Evolutionary conservation across 306 rosid genomes (phyloP), one percentile per base, ranked within the genome.

Genomic region (Vachellia collinsii): DNA sequence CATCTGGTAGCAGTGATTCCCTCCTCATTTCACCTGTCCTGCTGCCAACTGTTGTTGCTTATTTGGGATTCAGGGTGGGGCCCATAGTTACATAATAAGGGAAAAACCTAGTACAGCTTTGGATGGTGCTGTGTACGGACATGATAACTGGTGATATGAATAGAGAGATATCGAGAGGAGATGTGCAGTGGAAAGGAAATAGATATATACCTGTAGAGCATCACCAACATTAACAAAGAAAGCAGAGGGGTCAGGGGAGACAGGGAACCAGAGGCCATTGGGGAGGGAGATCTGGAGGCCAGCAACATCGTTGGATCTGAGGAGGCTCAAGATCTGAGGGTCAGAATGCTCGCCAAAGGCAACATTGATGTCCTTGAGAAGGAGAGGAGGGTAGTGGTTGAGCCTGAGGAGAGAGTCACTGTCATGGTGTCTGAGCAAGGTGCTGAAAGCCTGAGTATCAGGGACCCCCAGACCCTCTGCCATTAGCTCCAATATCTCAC

Each of bases 341-440:
- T 94, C 98, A 78, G 93, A 85, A 83, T 94, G 98, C 86, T 85
- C 98, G 10, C 97, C 98, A 63, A 93, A 87, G 1, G 93, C 98
- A 59, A 91, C 81, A 44, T 66, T 84, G 77, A 23, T 61, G 69
- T 80, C 59, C 6, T 5, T 11, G 53, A 56, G 62, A 42, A 50
- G 54, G 11, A 59, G 59, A 38, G 91, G 91, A 0, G 94, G 94
- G 77, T 94, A 94, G 98, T 90, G 90, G 85, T 94, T 94, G 76
- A 94, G 92, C 81, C 98, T 89, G 25, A 94, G 87, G 11, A 94
- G 53, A 0, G 92, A 89, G 88, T 94, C 98, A 72, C 82, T 84
- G 2, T 91, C 97, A 81, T 50, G 44, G 78, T 88, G 88, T 46
- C 84, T 88, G 68, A 94, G 85, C 23, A 94, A 76, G 16, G 74